These are phyloP conservation scores for Patellaria atrata DNA, from an alignment of 495 filamentous ascomycete genomes.

Conservation along the genomic window DNA sequence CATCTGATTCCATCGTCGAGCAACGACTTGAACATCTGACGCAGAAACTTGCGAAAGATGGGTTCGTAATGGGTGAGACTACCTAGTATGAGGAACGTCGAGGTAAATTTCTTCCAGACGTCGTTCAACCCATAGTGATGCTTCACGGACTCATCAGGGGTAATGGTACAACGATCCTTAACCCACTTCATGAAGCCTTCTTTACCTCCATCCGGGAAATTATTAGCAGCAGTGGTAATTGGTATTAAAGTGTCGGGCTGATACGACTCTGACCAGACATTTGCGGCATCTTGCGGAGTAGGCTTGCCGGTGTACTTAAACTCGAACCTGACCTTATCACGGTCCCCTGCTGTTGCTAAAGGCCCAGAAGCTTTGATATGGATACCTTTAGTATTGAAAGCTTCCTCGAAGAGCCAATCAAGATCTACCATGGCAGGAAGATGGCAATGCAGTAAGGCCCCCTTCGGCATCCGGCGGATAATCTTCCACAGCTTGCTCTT, in stretches of 20 bases:
- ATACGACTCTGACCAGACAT: constrained; percentile 54
- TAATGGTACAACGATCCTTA: constrained; percentile 54
- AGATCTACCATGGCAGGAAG: constrained; percentile 81
- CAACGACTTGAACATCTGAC: constrained; percentile 49
- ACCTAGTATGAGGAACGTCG: constrained; percentile 52
- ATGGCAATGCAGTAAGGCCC: constrained; percentile 76
- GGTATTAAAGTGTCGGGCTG: constrained; percentile 38
- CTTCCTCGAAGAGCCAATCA: constrained; percentile 56
- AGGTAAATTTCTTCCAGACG: constrained; percentile 65
- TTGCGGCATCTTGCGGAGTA: constrained; percentile 9
- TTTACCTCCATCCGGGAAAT: constrained; percentile 56
- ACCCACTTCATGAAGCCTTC: constrained; percentile 66
- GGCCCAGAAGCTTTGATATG: constrained; percentile 45
- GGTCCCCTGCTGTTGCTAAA: constrained; percentile 34
- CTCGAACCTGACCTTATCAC: constrained; percentile 32
- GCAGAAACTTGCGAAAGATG: constrained; percentile 65
- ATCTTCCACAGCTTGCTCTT: constrained; percentile 74
- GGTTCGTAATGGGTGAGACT: constrained; percentile 80
- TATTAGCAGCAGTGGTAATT: constrained; percentile 48
- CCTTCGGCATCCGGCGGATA: constrained; percentile 77
- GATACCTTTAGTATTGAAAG: constrained; percentile 61
- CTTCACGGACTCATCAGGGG: constrained; percentile 53
- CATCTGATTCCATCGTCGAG: constrained; percentile 67
- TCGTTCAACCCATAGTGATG: constrained; percentile 68
- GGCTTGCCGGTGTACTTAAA: constrained; percentile 43